phyloP scores from a whole-genome alignment of 2,329 filamentous ascomycete species.

The Cercospora sp. region DNA sequence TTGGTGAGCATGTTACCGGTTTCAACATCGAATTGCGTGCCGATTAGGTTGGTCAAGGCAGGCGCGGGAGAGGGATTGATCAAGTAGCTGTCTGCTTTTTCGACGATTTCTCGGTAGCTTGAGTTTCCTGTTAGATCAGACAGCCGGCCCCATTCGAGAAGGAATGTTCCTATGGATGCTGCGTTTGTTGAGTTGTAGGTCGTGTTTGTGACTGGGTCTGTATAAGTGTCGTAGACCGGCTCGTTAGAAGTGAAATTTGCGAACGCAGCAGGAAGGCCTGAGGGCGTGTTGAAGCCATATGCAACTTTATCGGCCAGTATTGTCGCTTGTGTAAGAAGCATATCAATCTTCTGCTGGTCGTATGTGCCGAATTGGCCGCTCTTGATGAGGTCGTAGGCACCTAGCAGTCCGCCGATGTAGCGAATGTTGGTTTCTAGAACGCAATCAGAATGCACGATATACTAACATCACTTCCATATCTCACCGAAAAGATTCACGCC shows the following conservation, averaged over 20 bases:
- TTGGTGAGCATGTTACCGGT: constrained; percentile 33
- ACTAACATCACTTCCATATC: background rate
- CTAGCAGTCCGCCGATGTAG: constrained; percentile 30
- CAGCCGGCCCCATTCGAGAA: constrained; percentile 31
- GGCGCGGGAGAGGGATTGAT: constrained; percentile 16
- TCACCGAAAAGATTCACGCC: constrained; percentile 20
- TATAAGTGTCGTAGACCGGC: constrained; percentile 31
- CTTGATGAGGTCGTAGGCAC: constrained; percentile 29
- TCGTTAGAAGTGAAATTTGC: constrained; percentile 20
- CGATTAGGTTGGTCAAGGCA: constrained; percentile 35
- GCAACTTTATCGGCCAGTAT: constrained; percentile 28
- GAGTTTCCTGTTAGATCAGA: constrained; percentile 32
- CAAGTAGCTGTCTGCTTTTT: constrained; percentile 19
- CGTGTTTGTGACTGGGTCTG: constrained; percentile 23
- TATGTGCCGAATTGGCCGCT: constrained; percentile 26
- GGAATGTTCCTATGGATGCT: constrained; percentile 26
- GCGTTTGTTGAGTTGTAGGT: constrained; percentile 30
- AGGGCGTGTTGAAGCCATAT: constrained; percentile 27
- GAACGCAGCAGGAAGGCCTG: constrained; percentile 25
- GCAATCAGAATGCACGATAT: background rate
- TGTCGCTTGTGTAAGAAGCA: constrained; percentile 25
- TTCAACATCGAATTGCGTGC: constrained; percentile 29
- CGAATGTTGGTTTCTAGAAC: constrained; percentile 27
- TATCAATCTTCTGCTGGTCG: constrained; percentile 19
- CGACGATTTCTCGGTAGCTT: constrained; percentile 18